Base-by-base conservation (phyloP, 768 basidiomycete genomes). In the Mycena rosella region DNA sequence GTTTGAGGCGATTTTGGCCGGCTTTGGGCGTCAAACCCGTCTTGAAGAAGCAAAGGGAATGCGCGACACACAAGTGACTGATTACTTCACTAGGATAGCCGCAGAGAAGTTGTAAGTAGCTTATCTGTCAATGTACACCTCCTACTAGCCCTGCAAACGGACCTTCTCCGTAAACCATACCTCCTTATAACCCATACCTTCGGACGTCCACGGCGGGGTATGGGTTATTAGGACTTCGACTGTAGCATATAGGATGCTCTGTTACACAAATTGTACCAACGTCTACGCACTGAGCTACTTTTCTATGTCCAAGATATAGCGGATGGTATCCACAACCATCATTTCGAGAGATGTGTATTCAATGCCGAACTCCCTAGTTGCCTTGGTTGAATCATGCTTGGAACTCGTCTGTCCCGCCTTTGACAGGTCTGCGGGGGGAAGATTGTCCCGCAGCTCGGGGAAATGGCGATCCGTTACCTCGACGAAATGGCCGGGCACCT, bases 371-470 rank as follows among this genome's bases (percentile, higher is more conserved):
- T 69, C 57, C 45, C 42, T 60, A 9, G 44, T 55, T 0, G 57
- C 68, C 40, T 69, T 69, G 8, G 63, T 53, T 27, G 56, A 44
- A 42, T 69, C 63, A 26, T 58, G 64, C 32, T 65, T 24, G 49
- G 59, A 51, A 5, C 1, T 22, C 48, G 13, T 5, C 9, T 58
- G 30, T 8, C 40, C 52, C 7, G 32, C 42, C 36, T 38, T 48
- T 18, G 57, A 52, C 29, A 58, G 22, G 18, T 57, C 60, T 17
- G 34, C 38, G 1, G 56, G 56, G 15, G 67, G 67, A 2, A 69
- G 62, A 55, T 60, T 64, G 22, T 32, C 56, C 17, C 38, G 55
- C 8, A 69, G 62, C 29, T 60, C 48, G n/a, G 67, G 62, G 24
- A 69, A 69, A 17, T 60, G 47, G 26, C 47, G 63, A 29, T 53